Evolutionary conservation across 2,329 filamentous ascomycete species (phyloP).

Genomic region (Allantophomopsis lycopodina): DNA sequence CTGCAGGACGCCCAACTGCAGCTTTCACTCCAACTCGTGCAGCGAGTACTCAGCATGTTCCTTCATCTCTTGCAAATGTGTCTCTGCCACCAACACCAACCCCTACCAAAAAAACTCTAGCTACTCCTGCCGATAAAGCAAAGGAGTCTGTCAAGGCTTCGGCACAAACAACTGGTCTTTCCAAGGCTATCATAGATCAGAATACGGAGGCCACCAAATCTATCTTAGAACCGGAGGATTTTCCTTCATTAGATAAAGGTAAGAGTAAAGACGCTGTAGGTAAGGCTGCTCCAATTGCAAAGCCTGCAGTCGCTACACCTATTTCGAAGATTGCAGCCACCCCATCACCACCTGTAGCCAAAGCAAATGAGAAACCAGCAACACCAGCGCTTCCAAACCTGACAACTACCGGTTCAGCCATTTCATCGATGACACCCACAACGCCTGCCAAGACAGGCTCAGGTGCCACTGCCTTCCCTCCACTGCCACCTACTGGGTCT

Average conservation of each 20-base stretch:
- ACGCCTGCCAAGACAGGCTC: slow-evolving; percentile 6
- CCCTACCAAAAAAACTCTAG: slow-evolving; percentile 3
- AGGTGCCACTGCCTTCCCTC: slow-evolving; percentile 29
- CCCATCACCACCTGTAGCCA: slow-evolving; percentile 3
- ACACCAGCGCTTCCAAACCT: slow-evolving; percentile 30
- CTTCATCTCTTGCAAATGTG: slow-evolving; percentile 14
- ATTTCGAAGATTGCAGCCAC: neutral
- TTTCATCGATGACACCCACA: neutral
- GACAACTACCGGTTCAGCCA: slow-evolving; percentile 28
- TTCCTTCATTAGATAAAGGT: slow-evolving; percentile 38
- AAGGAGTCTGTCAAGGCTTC: slow-evolving; percentile 31
- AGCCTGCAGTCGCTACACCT: slow-evolving; percentile 1
- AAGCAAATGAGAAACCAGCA: slow-evolving; percentile 10
- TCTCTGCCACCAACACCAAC: slow-evolving; percentile 11
- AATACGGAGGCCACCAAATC: slow-evolving; percentile 15
- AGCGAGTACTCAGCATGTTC: slow-evolving; percentile 6
- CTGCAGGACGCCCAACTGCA: slow-evolving; percentile 10
- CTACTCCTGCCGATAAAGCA: slow-evolving; percentile 13
- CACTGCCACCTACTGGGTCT: slow-evolving; percentile 31
- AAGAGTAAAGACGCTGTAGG: slow-evolving; percentile 7
- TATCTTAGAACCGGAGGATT: slow-evolving; percentile 45
- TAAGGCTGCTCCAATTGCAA: slow-evolving; percentile 2
- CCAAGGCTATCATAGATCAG: slow-evolving; percentile 26
- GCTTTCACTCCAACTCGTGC: slow-evolving; percentile 15
- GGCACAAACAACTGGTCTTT: slow-evolving; percentile 29